Conservation (phyloP, 225 moss, liverwort and hornwort species). For the Asterella californica region DNA sequence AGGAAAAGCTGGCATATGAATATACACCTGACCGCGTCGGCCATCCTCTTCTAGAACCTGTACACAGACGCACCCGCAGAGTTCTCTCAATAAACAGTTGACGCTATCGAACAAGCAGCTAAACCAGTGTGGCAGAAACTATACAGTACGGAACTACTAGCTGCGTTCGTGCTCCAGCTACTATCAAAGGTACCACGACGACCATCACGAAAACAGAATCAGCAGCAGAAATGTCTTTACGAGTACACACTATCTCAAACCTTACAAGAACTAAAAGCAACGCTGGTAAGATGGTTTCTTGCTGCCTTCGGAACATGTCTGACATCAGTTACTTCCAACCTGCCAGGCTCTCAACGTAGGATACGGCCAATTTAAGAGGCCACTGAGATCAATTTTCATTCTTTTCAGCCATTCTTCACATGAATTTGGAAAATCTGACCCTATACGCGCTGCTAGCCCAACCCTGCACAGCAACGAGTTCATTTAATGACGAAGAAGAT, state of each 20-base stretch:
- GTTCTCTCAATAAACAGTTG: not conserved
- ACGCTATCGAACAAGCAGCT: not conserved
- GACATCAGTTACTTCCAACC: slow-evolving; percentile 42
- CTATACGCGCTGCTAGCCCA: slow-evolving; percentile 77
- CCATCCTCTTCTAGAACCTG: slow-evolving; percentile 62
- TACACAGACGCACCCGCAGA: not conserved
- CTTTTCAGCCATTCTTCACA: slow-evolving; percentile 66
- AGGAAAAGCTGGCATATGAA: not conserved
- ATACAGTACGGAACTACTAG: slow-evolving; percentile 4
- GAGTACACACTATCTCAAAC: not conserved
- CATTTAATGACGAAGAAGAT: slow-evolving; percentile 6
- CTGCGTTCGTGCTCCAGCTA: too few relatives aligned
- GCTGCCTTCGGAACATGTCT: not conserved
- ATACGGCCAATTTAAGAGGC: slow-evolving; percentile 64
- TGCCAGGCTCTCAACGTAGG: slow-evolving; percentile 84
- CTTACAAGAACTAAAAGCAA: not conserved
- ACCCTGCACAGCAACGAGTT: slow-evolving; percentile 46
- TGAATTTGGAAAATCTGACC: slow-evolving; percentile 64
- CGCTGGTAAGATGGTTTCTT: not conserved
- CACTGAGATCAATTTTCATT: slow-evolving; percentile 59
- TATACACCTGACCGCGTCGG: slow-evolving; percentile 56
- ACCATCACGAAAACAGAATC: not conserved
- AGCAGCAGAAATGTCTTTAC: not conserved
- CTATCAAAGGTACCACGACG: not conserved
- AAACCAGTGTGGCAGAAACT: slow-evolving; percentile 17